Conservation (phyloP, 306 rosid species). For the Crataegus laevigata region DNA sequence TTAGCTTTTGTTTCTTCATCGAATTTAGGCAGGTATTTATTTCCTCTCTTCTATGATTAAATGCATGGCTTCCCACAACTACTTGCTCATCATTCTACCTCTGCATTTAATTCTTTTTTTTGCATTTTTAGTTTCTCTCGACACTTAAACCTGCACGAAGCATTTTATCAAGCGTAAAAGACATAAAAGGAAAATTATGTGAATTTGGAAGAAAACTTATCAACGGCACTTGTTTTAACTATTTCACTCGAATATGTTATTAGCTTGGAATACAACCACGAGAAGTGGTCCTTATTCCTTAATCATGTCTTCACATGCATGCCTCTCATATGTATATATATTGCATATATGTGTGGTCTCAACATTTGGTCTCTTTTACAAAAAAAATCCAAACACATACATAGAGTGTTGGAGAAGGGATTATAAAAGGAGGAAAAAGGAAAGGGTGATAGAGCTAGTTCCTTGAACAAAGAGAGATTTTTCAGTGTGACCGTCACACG, state of each 20-base stretch:
- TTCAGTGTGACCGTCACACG: no score
- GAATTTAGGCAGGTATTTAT: background rate
- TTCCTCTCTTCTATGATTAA: background rate
- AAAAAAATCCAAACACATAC: background rate
- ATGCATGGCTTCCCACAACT: background rate
- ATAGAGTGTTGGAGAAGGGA: background rate
- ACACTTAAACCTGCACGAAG: no score
- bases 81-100: background rate
- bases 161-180: background rate
- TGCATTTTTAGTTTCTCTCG: background rate
- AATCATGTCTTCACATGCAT: no score
- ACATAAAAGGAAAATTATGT: background rate
- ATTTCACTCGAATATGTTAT: background rate
- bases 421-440: background rate
- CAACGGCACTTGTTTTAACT: no score
- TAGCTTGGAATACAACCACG: background rate
- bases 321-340: background rate
- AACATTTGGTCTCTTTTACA: background rate
- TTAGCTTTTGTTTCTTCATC: background rate
- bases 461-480: background rate
- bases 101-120: background rate
- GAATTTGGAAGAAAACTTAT: background rate
- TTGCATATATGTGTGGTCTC: background rate
- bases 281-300: slow-evolving; percentile 17
- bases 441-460: background rate